Base-by-base conservation (phyloP, 2,329 filamentous ascomycete genomes). In the Alternaria panax region DNA sequence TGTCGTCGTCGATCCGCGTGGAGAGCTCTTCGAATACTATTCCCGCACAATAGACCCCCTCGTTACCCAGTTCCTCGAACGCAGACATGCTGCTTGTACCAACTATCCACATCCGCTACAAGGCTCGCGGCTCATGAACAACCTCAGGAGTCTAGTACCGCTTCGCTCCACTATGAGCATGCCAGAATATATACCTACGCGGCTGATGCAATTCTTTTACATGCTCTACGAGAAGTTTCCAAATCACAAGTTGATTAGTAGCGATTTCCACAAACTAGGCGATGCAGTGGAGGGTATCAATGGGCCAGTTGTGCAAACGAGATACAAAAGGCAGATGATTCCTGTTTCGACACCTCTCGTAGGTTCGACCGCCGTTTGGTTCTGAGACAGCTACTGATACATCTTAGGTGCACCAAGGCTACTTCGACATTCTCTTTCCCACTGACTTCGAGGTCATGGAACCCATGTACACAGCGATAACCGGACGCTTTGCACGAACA, bases 351-450 rank as follows among this genome's bases (percentile, higher is more conserved):
- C 95, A 5, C 93, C 94, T 54, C 86, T 97, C 76, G 95, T 97
- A 83, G 80, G 90, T 80, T 11, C 2, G 25, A 8, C 14, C n/a
- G 12, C 45, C 9, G 14, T 5, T 18, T n/a, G 2, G 20, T 9
- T 51, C 27, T 2, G 20, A 32, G 28, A 3, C 7, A 14, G 20
- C 4, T 7, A 28, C 57, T 63, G 38, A 69, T n/a, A 28, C 8
- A 6, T 18, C 7, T 28, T 25, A 96, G 92, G 92, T 97, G 47
- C 93, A 98, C 77, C 96, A 99, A 81, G 96, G 95, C 45, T 98
- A 97, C 80, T 99, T 99, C 75, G 96, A 99, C 76, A 97, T 99
- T 71, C 89, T 99, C 75, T 99, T 99, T 81, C 95, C 95, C 0
- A 99, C 95, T 11, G 91, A 99, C 79, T 99, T 99, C 76, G 85